phyloP scores from a whole-genome alignment of 768 basidiomycete genomes.

The Dioszegia aurantiaca region DNA sequence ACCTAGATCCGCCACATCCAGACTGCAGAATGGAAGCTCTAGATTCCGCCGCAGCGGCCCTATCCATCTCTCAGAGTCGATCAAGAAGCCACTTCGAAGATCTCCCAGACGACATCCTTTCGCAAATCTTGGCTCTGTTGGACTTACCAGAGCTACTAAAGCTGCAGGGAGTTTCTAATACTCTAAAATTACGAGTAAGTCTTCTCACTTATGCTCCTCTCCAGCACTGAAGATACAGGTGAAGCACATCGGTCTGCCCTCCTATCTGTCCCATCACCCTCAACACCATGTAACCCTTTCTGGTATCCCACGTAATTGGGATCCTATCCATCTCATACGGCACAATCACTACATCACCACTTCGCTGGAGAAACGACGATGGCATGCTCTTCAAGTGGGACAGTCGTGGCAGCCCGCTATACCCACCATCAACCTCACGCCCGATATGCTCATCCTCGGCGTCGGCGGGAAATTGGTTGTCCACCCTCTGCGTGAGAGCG shows the following conservation, averaged over 20 bases:
- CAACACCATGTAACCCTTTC: constrained; percentile 23
- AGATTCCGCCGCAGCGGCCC: too few species aligned
- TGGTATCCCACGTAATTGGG: constrained; percentile 22
- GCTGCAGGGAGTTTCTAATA: constrained; percentile 11
- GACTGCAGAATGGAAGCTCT: too few species aligned
- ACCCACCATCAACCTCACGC: constrained; percentile 28
- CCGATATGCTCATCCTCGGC: constrained; percentile 27
- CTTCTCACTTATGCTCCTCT: not conserved
- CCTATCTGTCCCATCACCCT: constrained; percentile 28
- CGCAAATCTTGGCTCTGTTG: constrained; percentile 23
- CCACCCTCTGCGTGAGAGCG: constrained; percentile 24
- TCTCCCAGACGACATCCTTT: constrained; percentile 39
- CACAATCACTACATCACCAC: constrained; percentile 15
- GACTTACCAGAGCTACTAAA: constrained; percentile 24
- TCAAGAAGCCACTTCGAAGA: constrained; percentile 13
- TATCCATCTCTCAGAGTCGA: too few species aligned
- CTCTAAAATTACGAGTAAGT: constrained; percentile 25
- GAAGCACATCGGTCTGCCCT: constrained; percentile 25
- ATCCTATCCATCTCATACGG: constrained; percentile 18
- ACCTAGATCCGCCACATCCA: too few species aligned
- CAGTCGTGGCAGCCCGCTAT: constrained; percentile 38
- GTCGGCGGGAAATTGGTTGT: constrained; percentile 31
- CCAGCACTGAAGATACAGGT: constrained; percentile 21
- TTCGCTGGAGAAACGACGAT: constrained; percentile 14
- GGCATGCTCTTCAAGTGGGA: constrained; percentile 39